Conservation (phyloP, 495 filamentous ascomycete species). For the Podospora pseudoanserina region DNA sequence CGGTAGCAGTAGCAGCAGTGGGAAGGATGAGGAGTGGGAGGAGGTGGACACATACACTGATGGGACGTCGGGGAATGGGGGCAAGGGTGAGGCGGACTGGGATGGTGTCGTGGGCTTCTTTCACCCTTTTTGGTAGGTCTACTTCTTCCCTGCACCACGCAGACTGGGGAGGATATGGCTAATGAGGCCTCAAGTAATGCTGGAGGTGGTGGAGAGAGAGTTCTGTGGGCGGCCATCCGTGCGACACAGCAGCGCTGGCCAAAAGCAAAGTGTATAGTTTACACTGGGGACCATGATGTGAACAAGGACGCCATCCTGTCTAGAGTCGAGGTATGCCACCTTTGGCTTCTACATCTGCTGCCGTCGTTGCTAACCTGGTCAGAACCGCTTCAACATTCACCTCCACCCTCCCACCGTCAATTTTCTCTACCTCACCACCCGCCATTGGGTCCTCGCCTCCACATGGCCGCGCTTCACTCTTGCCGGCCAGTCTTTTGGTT, state of each 20-base stretch:
- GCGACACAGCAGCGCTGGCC: constrained; percentile 90
- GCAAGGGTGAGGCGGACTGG: constrained; percentile 59
- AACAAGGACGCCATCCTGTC: constrained; percentile 73
- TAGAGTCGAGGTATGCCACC: constrained; percentile 60
- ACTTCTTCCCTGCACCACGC: neutral
- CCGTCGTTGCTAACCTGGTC: neutral
- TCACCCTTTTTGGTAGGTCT: constrained; percentile 81
- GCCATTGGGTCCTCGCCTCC: constrained; percentile 75
- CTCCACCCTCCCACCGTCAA: constrained; percentile 78
- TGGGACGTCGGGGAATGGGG: constrained; percentile 52
- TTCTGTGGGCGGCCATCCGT: constrained; percentile 92
- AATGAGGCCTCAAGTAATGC: constrained; percentile 63
- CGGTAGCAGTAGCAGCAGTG: constrained; percentile 46
- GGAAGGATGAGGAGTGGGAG: constrained; percentile 73
- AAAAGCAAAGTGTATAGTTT: constrained; percentile 81
- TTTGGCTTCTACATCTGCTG: neutral
- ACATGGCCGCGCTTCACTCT: constrained; percentile 93
- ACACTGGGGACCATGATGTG: constrained; percentile 89
- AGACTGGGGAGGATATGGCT: constrained; percentile 5
- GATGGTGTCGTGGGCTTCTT: constrained; percentile 90
- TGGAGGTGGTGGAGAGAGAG: constrained; percentile 91
- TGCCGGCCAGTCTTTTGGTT: constrained; percentile 87
- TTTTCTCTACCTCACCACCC: constrained; percentile 85
- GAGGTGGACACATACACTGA: constrained; percentile 58
- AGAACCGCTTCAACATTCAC: constrained; percentile 88